Percentiles rank a stretch among this genome's conserved stretches.
Conservation (phyloP, 2,329 filamentous ascomycete species). For the Talaromyces atroroseus region DNA sequence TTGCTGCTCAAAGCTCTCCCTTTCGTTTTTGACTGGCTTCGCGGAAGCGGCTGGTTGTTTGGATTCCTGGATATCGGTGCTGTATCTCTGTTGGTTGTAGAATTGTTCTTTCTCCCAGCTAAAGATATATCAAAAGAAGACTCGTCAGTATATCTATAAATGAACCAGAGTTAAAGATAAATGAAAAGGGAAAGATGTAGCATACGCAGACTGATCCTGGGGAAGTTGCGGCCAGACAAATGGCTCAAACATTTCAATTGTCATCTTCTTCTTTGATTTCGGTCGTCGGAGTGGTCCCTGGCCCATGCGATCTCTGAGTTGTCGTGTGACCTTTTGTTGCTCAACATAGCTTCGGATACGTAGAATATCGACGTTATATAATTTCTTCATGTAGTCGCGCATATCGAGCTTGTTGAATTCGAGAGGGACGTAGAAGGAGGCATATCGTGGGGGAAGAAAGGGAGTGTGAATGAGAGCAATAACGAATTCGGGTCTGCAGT, state of each 20-base stretch:
- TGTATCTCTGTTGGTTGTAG: conserved; percentile 46
- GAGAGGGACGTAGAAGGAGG: conserved; percentile 84
- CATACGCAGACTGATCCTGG: conserved; percentile 53
- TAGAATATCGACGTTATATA: conserved; percentile 69
- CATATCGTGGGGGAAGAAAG: conserved; percentile 69
- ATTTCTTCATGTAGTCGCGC: conserved; percentile 86
- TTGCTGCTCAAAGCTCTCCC: conserved; percentile 51
- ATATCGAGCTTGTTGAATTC: conserved; percentile 94
- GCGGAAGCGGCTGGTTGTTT: conserved; percentile 31
- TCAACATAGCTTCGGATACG: conserved; percentile 76
- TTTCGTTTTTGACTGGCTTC: conserved; percentile 37
- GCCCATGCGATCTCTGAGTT: conserved; percentile 28
- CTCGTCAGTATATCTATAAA: conserved; percentile 13
- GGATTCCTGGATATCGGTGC: conserved; percentile 37
- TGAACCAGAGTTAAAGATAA: not conserved
- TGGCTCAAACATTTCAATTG: conserved; percentile 76
- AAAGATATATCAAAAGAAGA: conserved; percentile 2
- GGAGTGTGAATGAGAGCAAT: conserved; percentile 72
- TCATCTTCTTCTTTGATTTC: conserved; percentile 82
- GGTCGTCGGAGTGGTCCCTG: conserved; percentile 63
- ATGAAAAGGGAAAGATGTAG: conserved; percentile 16
- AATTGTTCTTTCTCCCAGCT: conserved; percentile 61
- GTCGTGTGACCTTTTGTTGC: conserved; percentile 56
- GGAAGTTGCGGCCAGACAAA: conserved; percentile 82
- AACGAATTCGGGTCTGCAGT: conserved; percentile 68